Evolutionary conservation across 2,329 filamentous ascomycete species (phyloP), one percentile per base, ranked within the genome.

Genomic region (Ambrosiella beaveri): DNA sequence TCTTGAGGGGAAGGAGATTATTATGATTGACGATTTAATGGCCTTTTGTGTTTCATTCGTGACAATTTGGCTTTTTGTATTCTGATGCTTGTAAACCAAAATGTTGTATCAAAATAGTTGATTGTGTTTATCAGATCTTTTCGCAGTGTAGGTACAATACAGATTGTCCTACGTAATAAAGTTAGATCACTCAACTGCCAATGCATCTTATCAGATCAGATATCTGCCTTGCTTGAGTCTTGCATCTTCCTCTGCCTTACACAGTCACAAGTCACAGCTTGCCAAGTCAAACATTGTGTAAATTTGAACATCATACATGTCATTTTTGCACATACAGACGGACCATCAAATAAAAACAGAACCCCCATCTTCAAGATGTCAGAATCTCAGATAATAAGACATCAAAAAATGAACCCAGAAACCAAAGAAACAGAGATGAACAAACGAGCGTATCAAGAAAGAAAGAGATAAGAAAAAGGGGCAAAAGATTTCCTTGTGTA

Each of bases 401-500:
- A 11, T 41, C 39, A 5, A 12, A 41, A 11, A 41, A 41, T 41
- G n/a, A 41, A 41, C 39, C 39, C 27, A 27, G 27, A 27, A 27
- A 41, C n/a, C 39, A 41, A 41, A 41, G 2, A 7, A 2, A n/a
- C n/a, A 41, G n/a, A 41, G n/a, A 41, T 11, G n/a, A 41, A 8
- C 19, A 51, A 19, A 7, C 3, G 27, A 51, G 15, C 27, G 47
- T 51, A 51, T 35, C 47, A 27, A 51, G 8, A 51, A n/a, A 13
- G 7, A 37, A 19, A 36, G 49, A 49, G 9, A 50, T n/a, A 56
- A 40, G 51, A 19, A 41, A n/a, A 51, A 40, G n/a, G 7, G 39
- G 27, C 35, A 27, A 56, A 50, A 50, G 15, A 38, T 17, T 41
- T 41, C 38, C 55, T 38, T 12, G 39, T n/a, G 59, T 60, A 54